A percentile compares a stretch with the other conserved stretches of the same genome.
Evolutionary conservation across 2,329 filamentous ascomycete species (phyloP).

Genomic region (Pochonia chlamydosporia): DNA sequence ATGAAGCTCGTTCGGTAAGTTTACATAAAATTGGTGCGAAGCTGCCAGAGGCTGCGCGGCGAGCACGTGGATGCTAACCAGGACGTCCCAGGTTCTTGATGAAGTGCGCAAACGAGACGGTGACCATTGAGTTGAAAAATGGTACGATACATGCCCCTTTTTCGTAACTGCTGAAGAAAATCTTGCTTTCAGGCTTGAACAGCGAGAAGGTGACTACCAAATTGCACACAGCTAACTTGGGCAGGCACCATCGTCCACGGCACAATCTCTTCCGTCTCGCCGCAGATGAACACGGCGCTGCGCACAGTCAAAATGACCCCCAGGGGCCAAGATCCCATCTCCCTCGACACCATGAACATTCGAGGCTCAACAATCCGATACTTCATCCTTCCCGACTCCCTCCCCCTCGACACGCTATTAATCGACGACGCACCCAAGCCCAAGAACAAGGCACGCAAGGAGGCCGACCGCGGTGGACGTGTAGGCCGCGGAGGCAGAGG

Average conservation of each 20-base stretch:
- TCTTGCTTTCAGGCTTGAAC: not conserved
- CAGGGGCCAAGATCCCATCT: slow-evolving; percentile 79
- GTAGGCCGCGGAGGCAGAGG: slow-evolving; percentile 51
- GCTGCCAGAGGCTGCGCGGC: slow-evolving; percentile 3
- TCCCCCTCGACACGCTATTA: slow-evolving; percentile 89
- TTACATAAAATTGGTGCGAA: not conserved
- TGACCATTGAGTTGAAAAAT: slow-evolving; percentile 98
- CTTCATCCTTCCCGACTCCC: slow-evolving; percentile 90
- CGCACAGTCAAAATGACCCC: slow-evolving; percentile 96
- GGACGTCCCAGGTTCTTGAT: slow-evolving; percentile 73
- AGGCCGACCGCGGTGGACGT: slow-evolving; percentile 56
- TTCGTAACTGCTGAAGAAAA: not conserved
- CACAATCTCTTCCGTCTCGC: slow-evolving; percentile 93
- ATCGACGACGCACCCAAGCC: slow-evolving; percentile 97
- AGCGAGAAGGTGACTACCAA: no score
- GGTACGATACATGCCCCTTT: slow-evolving; percentile 46
- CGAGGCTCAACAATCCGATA: slow-evolving; percentile 95
- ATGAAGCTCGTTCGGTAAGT: slow-evolving; percentile 97
- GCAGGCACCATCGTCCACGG: slow-evolving; percentile 91
- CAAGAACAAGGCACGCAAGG: slow-evolving; percentile 99
- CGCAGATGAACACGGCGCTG: slow-evolving; percentile 97
- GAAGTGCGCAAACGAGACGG: slow-evolving; percentile 98
- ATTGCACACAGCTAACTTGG: slow-evolving; percentile 1
- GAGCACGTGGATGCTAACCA: slow-evolving; percentile 10
- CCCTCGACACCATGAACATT: slow-evolving; percentile 93